Percentiles rank a stretch among this genome's conserved stretches.
Evolutionary conservation across 1,284 basidiomycete genomes (phyloP).

Genomic region (Schizopora paradoxa): DNA sequence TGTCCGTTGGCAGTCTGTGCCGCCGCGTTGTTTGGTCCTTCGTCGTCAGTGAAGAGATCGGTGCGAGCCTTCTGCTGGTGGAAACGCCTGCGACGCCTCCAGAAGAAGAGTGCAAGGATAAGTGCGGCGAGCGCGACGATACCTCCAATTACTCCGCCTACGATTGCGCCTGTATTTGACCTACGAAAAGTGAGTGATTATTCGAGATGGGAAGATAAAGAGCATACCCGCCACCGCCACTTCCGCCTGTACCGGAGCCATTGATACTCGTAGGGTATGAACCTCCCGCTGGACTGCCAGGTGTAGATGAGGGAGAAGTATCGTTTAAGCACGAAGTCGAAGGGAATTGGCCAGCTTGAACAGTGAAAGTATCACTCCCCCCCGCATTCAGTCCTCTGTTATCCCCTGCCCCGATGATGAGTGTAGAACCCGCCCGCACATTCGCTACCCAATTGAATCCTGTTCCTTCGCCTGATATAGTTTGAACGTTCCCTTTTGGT

Average conservation of each 20-base stretch:
- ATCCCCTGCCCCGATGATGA: conserved; percentile 65
- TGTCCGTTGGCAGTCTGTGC: conserved; percentile 32
- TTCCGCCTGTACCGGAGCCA: conserved; percentile 19
- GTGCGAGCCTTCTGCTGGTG: conserved; percentile 44
- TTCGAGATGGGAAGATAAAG: conserved; percentile 1
- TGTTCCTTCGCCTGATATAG: conserved; percentile 39
- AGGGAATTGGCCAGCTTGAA: conserved; percentile 43
- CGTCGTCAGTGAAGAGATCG: conserved; percentile 58
- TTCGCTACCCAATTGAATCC: conserved; percentile 68
- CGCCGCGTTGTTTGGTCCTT: conserved; percentile 42
- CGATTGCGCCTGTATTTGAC: conserved; percentile 59
- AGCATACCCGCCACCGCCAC: conserved; percentile 20
- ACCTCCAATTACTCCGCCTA: conserved; percentile 64
- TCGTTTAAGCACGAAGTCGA: conserved; percentile 49
- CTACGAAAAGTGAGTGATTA: conserved; percentile 10
- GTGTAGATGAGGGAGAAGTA: conserved; percentile 66
- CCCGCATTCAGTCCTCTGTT: conserved; percentile 58
- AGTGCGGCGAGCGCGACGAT: conserved; percentile 42
- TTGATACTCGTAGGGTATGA: conserved; percentile 53
- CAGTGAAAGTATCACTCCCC: conserved; percentile 54
- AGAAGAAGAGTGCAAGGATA: conserved; percentile 44
- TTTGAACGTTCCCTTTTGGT: conserved; percentile 41
- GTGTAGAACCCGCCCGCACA: conserved; percentile 55
- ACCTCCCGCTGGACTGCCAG: conserved; percentile 71
- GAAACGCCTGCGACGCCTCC: conserved; percentile 42